These are phyloP conservation scores for Neopestalotiopsis sp. DNA, from an alignment of 2,329 filamentous ascomycete species.

Conservation along the genomic window DNA sequence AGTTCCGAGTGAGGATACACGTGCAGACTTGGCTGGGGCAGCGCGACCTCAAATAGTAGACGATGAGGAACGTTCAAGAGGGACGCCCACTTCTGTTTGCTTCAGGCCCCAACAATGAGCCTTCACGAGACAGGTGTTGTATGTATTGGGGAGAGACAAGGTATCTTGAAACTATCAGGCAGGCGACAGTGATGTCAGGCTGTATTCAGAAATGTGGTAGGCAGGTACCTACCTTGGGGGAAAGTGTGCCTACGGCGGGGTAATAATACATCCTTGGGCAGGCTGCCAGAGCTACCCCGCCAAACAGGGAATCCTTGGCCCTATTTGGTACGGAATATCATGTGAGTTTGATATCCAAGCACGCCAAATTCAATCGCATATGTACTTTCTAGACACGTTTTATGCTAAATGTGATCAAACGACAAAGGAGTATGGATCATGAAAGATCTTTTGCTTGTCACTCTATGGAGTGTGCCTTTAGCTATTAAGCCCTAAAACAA, in stretches of 20 bases:
- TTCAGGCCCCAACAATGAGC: background rate
- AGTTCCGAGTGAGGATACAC: background rate
- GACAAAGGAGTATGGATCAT: background rate
- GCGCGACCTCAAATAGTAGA: background rate
- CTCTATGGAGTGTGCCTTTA: background rate
- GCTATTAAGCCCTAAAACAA: background rate
- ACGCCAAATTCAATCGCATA: too few relatives aligned
- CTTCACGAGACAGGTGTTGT: background rate
- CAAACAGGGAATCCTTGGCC: background rate
- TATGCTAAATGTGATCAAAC: too few relatives aligned
- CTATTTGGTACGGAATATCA: too few relatives aligned
- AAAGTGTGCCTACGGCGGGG: background rate
- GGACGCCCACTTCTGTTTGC: too few relatives aligned
- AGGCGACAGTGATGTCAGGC: background rate
- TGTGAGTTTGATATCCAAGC: too few relatives aligned
- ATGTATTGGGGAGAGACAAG: background rate
- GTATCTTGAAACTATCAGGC: background rate
- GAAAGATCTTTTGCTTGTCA: background rate
- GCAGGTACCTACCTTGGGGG: too few relatives aligned
- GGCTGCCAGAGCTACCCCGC: constrained; percentile 2
- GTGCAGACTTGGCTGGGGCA: background rate
- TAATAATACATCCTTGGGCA: background rate
- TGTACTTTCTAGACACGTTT: too few relatives aligned
- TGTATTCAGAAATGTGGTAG: background rate
- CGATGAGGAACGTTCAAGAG: background rate